A percentile compares a stretch with the other conserved stretches of the same genome.
These are phyloP conservation scores for Pseudogymnoascus sp. DNA, from an alignment of 2,329 filamentous ascomycete genomes.

Conservation along the genomic window DNA sequence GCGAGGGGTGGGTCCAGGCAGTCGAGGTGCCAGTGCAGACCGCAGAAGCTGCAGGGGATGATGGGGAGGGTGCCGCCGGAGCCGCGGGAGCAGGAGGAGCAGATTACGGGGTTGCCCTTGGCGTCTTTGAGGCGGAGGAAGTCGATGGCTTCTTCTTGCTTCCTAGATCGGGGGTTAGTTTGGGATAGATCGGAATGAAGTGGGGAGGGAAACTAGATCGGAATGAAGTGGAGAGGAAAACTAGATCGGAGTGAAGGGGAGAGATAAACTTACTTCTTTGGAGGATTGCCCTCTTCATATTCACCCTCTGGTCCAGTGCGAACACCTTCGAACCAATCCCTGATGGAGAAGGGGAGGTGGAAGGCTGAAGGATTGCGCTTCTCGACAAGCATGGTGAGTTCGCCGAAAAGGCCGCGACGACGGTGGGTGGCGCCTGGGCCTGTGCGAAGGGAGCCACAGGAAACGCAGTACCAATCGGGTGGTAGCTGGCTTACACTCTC, in stretches of 20 bases:
- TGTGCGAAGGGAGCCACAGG: constrained; percentile 37
- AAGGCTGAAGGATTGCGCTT: constrained; percentile 65
- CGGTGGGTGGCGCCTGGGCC: constrained; percentile 30
- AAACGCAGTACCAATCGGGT: constrained; percentile 79
- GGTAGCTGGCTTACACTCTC: constrained; percentile 45
- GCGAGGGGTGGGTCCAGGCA: constrained; percentile 80
- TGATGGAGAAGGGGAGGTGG: constrained; percentile 59
- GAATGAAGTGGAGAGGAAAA: too few relatives aligned
- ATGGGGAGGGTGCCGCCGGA: constrained; percentile 53
- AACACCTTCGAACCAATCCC: constrained; percentile 73
- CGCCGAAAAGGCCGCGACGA: constrained; percentile 48
- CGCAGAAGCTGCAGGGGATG: constrained; percentile 78
- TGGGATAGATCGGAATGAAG: background rate
- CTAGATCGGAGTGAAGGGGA: constrained; percentile 10
- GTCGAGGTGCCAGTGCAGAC: constrained; percentile 81
- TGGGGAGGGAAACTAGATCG: background rate
- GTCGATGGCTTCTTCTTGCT: constrained; percentile 54
- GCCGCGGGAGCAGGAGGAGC: constrained; percentile 63
- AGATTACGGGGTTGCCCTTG: constrained; percentile 69
- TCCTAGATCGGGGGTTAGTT: constrained; percentile 29
- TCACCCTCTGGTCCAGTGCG: constrained; percentile 67
- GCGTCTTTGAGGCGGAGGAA: constrained; percentile 60
- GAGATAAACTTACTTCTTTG: constrained; percentile 45
- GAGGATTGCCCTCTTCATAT: constrained; percentile 59
- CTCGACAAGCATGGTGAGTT: constrained; percentile 56